Base-by-base conservation (phyloP, 192 early-diverging fungal genomes). In the Coemansia umbellata region DNA sequence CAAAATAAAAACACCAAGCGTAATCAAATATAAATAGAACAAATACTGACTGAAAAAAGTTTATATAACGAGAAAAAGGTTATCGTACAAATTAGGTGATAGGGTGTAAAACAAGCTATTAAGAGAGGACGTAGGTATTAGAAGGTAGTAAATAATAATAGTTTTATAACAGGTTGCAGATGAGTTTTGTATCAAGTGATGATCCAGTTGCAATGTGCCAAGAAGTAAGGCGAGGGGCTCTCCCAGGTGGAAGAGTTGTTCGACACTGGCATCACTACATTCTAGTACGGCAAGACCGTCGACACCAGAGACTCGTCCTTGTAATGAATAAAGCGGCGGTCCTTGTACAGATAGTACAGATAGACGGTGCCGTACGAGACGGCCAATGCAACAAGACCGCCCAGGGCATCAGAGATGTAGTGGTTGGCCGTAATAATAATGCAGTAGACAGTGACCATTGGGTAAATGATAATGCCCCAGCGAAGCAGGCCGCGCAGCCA, bases 341-440 rank as follows among this genome's bases (percentile, higher is more conserved):
- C 61, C 40, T 56, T 53, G 55, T 37, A 47, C 51, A 51, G 33
- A 33, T 74, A 63, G 64, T 60, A 74, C 9, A 62, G 9, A 56
- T 60, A 59, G 14, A 76, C 73, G 11, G 41, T 55, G 27, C 42
- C 66, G 54, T 76, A 76, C 27, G 73, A 76, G 45, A 66, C 17
- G 45, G 73, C 73, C 58, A 76, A 54, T 18, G 58, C 66, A 8
- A 58, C 35, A 15, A 76, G 66, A 7, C 73, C 73, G 45, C 48
- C 66, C 56, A 76, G 43, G 24, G 73, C 73, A 37, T 76, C 73
- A 36, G 67, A 42, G 21, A 76, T 58, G 28, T 69, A 76, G 62
- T 76, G 73, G 55, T 76, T 76, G 19, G 66, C 73, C 22, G 73
- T 76, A 43, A 76, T 55, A 32, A 76, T 54, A 39, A 76, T 76